These are phyloP conservation scores for Crithidia bombi DNA, from an alignment of 208 protist species.

Conservation along the genomic window DNA sequence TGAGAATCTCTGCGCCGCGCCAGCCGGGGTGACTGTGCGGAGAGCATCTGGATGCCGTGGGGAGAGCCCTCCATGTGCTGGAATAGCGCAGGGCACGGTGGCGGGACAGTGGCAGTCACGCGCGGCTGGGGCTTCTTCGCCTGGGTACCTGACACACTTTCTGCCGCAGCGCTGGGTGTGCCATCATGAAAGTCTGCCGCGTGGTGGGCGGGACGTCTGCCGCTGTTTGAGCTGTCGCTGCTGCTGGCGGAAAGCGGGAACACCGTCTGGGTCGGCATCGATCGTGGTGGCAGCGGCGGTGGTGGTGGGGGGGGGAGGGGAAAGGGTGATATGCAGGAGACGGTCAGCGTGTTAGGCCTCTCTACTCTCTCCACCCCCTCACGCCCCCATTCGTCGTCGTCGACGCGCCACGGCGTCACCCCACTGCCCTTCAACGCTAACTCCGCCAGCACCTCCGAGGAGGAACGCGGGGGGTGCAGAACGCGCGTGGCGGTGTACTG, in stretches of 20 bases:
- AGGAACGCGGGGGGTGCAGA: background rate
- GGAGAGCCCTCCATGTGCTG: slow-evolving; percentile 14
- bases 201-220: background rate
- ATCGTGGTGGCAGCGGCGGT: slow-evolving; percentile 1
- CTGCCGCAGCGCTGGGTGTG: background rate
- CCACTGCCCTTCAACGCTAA: background rate
- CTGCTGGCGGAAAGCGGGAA: background rate
- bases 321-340: slow-evolving; percentile 1
- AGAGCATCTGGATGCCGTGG: slow-evolving; percentile 20
- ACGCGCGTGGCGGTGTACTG: background rate
- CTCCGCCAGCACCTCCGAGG: slow-evolving; percentile 11
- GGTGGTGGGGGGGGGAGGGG: background rate
- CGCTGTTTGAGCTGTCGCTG: slow-evolving; percentile 1
- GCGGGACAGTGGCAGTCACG: background rate
- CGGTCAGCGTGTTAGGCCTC: background rate
- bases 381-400: background rate
- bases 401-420: background rate
- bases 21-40: slow-evolving; percentile 4
- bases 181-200: background rate
- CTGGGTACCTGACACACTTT: background rate
- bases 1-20: background rate
- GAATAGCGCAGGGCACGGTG: slow-evolving; percentile 1
- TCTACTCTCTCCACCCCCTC: background rate
- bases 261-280: background rate
- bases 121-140: slow-evolving; percentile 11